Evolutionary conservation across 257 asterid genomes (phyloP).

Genomic region (Paulownia fortunei): DNA sequence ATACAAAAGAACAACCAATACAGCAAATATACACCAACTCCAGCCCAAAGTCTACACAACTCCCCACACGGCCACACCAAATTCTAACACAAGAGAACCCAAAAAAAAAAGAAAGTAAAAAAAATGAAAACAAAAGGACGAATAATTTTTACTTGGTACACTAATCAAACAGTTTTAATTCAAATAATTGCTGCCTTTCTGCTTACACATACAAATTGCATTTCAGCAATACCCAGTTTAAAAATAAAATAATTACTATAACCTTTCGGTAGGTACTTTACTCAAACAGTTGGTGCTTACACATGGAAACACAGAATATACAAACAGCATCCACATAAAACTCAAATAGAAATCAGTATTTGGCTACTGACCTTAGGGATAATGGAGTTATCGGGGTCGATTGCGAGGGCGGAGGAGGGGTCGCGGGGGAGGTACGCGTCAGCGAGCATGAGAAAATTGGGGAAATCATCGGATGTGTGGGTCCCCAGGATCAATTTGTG

Average conservation of each 20-base stretch:
- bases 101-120: not conserved
- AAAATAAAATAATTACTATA: not conserved
- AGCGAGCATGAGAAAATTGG: constrained; percentile 84
- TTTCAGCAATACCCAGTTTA: not conserved
- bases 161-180: not conserved
- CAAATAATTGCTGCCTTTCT: not conserved
- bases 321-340: not conserved
- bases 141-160: constrained; percentile 3
- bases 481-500: constrained; percentile 83
- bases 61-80: not conserved
- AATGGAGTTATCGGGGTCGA: constrained; percentile 47
- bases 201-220: not conserved
- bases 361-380: constrained; percentile 63
- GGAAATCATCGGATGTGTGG: constrained; percentile 78
- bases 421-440: constrained; percentile 76
- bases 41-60: not conserved
- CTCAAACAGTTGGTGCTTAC: constrained; percentile 54
- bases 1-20: too few relatives aligned
- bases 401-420: constrained; percentile 51
- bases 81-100: not conserved
- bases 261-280: constrained; percentile 32
- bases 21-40: not conserved
- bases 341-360: not conserved
- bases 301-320: not conserved
- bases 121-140: not conserved